These are phyloP conservation scores for Dianthus caryophyllus DNA, from an alignment of 148 eudicot species.

Conservation along the genomic window DNA sequence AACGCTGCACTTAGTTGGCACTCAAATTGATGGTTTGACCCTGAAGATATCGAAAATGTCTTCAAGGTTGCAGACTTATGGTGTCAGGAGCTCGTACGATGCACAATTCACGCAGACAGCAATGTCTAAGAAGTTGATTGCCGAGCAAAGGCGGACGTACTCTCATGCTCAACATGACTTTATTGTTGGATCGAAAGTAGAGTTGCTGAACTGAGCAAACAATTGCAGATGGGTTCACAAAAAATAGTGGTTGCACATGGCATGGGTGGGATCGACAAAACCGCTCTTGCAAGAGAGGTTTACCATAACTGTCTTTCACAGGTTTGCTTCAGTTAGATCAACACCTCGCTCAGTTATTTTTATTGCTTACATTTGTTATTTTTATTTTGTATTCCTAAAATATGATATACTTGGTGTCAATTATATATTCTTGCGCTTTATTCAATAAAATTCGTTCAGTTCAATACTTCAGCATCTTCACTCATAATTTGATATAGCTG, in stretches of 20 bases:
- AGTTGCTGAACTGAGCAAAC: not conserved
- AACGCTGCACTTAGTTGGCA: constrained; percentile 5
- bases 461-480: no score
- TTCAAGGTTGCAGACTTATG: constrained; percentile 22
- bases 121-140: not conserved
- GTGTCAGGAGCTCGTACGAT: not conserved
- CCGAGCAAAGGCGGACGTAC: constrained; percentile 7
- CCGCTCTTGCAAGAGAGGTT: constrained; percentile 23
- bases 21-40: constrained; percentile 2
- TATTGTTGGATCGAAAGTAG: not conserved
- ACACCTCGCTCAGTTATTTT: no score
- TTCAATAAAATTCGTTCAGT: no score
- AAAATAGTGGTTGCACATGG: constrained; percentile 17
- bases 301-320: not conserved
- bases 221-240: not conserved
- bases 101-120: not conserved
- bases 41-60: constrained; percentile 11
- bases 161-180: not conserved
- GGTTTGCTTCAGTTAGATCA: no score
- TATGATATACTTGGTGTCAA: no score
- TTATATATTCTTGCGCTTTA: no score
- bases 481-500: no score
- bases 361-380: not conserved
- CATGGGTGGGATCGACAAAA: constrained; percentile 28
- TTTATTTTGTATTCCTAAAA: no score